Evolutionary conservation across 2,329 filamentous ascomycete genomes (phyloP), one percentile per base, ranked within the genome.

Genomic region (Cladophialophora exuberans): DNA sequence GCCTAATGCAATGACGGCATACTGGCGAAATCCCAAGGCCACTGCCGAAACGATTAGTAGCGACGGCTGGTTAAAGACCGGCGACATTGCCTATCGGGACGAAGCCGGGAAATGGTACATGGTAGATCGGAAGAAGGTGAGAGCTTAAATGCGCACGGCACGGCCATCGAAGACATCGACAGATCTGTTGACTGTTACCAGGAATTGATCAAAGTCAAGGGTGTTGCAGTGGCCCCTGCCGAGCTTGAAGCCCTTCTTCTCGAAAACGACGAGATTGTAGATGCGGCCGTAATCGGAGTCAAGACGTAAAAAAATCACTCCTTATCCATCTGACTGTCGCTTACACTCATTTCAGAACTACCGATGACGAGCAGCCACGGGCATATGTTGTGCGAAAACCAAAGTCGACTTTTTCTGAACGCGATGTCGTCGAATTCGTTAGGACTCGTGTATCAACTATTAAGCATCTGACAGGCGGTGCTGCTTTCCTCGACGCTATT

Each of bases 51-150:
- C 88, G 3, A 81, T 93, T 61, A 91, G 89, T 1, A 71, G 83
- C 2, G 93, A 96, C 66, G 91, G 91, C 44, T 97, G 94, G 94
- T 97, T 97, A 82, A 92, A 88, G 81, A 96, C 90, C 10, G 93
- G 93, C 58, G 93, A 97, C 67, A 93, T 97, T 70, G 93, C 93
- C 66, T 89, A 97, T 70, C 93, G 92, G 65, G 86, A 93, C 72
- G 70, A 77, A 36, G 79, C 86, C 59, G 93, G 93, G 35, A 88
- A 96, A 70, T 75, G 97, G 64, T 83, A 81, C 65, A 87, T 97
- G 70, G 92, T 97, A 68, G 93, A 97, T 73, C 90, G 93, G 64
- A 91, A 96, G 83, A 97, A 97, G 86, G 57, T 58, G 31, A 31
- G 54, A 4, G n/a, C 61, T 80, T 2, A 30, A 13, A 3, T 38